Evolutionary conservation across 768 basidiomycete genomes (phyloP).

Genomic region (Cantharellus anzutake): DNA sequence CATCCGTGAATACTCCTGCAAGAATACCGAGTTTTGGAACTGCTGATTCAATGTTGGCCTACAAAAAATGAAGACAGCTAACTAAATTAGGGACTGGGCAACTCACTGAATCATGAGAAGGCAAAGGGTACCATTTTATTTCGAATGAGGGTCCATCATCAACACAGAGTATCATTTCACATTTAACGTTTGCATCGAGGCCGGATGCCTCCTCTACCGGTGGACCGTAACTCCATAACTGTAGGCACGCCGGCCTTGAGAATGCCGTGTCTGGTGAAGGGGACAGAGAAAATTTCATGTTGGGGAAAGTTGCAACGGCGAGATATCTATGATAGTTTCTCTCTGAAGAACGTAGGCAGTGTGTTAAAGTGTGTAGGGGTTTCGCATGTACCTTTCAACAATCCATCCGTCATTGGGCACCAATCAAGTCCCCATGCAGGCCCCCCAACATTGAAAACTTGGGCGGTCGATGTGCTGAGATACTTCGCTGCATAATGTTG

Average conservation of each 20-base stretch:
- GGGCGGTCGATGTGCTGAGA: conserved; percentile 18
- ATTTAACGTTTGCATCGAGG: conserved; percentile 17
- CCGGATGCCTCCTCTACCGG: conserved; percentile 5
- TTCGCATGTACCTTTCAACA: conserved; percentile 29
- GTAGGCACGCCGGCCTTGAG: conserved; percentile 49
- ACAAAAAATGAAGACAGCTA: background rate
- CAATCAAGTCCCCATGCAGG: conserved; percentile 87
- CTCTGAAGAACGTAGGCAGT: background rate
- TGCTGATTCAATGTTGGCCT: background rate
- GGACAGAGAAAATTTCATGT: conserved; percentile 39
- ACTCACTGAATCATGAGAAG: conserved; percentile 45
- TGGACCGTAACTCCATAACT: conserved; percentile 57
- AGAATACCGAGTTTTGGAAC: conserved; percentile 55
- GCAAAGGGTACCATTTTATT: conserved; percentile 85
- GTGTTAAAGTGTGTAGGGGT: background rate
- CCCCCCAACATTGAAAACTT: conserved; percentile 72
- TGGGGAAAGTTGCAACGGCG: conserved; percentile 60
- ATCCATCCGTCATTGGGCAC: conserved; percentile 60
- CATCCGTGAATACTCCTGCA: conserved; percentile 75
- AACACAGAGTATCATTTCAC: conserved; percentile 72
- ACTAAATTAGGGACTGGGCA: background rate
- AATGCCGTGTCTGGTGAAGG: conserved; percentile 40
- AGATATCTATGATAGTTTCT: conserved; percentile 46
- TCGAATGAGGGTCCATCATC: conserved; percentile 66
- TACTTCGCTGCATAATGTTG: conserved; percentile 34